Percentiles rank a stretch among this genome's conserved stretches.
Evolutionary conservation across 495 filamentous ascomycete genomes (phyloP).

Genomic region (Neurospora sp.): DNA sequence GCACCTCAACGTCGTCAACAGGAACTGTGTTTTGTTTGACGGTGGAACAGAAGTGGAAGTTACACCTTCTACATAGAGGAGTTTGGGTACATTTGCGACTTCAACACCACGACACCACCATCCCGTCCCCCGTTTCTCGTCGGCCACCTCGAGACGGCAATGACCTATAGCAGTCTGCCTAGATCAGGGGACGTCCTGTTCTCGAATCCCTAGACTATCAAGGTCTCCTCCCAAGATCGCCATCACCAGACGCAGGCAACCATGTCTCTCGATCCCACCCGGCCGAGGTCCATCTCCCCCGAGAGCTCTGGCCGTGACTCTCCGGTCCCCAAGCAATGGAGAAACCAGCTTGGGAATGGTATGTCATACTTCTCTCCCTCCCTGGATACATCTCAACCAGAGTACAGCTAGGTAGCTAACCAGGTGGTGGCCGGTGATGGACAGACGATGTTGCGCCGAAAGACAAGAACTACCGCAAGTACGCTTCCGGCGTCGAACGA

Average conservation of each 20-base stretch:
- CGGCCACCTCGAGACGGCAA: slow-evolving; percentile 11
- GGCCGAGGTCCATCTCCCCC: slow-evolving; percentile 56
- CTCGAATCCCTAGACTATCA: not conserved
- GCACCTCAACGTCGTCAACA: not conserved
- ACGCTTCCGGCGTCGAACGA: slow-evolving; percentile 79
- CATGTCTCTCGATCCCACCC: slow-evolving; percentile 66
- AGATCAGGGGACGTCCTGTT: not conserved
- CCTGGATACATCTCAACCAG: slow-evolving; percentile 6
- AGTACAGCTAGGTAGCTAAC: slow-evolving; percentile 4
- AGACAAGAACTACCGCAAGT: slow-evolving; percentile 86
- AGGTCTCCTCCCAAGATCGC: not conserved
- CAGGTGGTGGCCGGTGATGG: not conserved
- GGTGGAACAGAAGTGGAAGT: not conserved
- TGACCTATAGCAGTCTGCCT: slow-evolving; percentile 11
- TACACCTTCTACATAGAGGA: not conserved
- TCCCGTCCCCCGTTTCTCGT: not conserved
- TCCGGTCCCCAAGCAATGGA: slow-evolving; percentile 52
- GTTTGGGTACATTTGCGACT: not conserved
- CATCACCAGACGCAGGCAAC: not conserved
- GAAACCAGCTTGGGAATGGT: slow-evolving; percentile 43
- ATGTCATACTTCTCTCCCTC: slow-evolving; percentile 5
- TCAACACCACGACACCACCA: not conserved
- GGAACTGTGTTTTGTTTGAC: too few relatives aligned
- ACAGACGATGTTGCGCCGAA: slow-evolving; percentile 60
- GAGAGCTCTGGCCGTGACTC: slow-evolving; percentile 69